Evolutionary conservation across 2,329 filamentous ascomycete genomes (phyloP), one percentile per base, ranked within the genome.

Genomic region (Scolecobasidium constrictum): DNA sequence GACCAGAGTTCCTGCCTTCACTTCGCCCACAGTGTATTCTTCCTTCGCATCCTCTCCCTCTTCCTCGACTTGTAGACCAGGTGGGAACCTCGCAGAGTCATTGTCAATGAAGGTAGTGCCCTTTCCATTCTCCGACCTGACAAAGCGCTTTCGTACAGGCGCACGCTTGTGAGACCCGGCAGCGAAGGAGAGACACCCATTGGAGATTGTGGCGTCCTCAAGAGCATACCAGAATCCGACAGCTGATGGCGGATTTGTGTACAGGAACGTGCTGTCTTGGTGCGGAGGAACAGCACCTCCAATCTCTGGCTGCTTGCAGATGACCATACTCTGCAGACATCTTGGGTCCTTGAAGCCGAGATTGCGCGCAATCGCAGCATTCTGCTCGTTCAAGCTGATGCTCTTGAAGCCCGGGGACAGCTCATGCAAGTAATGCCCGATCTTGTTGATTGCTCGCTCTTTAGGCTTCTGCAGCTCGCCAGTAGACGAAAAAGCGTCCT

Each of bases 171-270:
- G 90, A 51, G 81, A 86, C 0, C 88, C 90, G 1, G 78, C 80
- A 51, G 86, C 73, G 64, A 96, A 94, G 49, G 81, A 85, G 55
- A 98, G 62, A 54, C 88, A 94, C 2, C 87, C 92, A 60, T 98
- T 98, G 58, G 81, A 78, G 1, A 72, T 67, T 5, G 84, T 90
- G 17, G 86, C 86, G 62, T 96, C 90, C 66, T 98, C 88, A 31
- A 98, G 73, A 11, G 92, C 92, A 61, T 95, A 94, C 92, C 92
- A 98, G 67, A 90, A 96, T 0, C 92, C 92, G 2, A 96, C 84
- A 0, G 92, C 92, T 31, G 77, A 84, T 1, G 90, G 90, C 28
- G 86, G 83, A 50, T 87, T 69, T 2, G 92, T 96, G 60, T 94
- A 96, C 48, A 98, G 53, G 53, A 96, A 98, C 1, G 86, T 88